Evolutionary conservation across 1,139 yeast species (phyloP).

Genomic region (Taphrina flavorubra): DNA sequence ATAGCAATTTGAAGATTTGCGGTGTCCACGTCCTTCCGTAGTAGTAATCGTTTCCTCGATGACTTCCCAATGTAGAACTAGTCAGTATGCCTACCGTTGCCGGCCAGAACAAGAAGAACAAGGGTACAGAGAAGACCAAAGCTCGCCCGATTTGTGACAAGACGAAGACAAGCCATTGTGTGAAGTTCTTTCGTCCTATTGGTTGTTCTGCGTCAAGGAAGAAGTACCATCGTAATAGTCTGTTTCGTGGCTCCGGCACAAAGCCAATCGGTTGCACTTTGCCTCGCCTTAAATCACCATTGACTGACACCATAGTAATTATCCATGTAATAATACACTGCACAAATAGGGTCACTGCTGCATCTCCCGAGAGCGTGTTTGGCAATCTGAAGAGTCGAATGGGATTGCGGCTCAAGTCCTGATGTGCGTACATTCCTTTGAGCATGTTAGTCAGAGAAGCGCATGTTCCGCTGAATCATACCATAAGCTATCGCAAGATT

Average conservation of each 20-base stretch:
- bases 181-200: constrained; percentile 5
- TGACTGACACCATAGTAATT: constrained; percentile 29
- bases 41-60: constrained; percentile 34
- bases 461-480: background rate
- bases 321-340: constrained; percentile 38
- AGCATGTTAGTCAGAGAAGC: background rate
- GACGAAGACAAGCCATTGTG: constrained; percentile 29
- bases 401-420: constrained; percentile 12
- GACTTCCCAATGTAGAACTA: constrained; percentile 19
- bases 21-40: constrained; percentile 38
- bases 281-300: constrained; percentile 37
- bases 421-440: constrained; percentile 34
- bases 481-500: constrained; percentile 43
- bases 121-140: constrained; percentile 18
- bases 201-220: constrained; percentile 39
- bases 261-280: constrained; percentile 38
- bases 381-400: constrained; percentile 42
- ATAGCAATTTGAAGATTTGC: constrained; percentile 40
- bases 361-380: constrained; percentile 43
- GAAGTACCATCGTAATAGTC: constrained; percentile 31
- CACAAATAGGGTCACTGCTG: constrained; percentile 41
- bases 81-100: constrained; percentile 32
- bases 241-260: constrained; percentile 28
- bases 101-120: constrained; percentile 34
- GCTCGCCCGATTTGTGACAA: constrained; percentile 25